phyloP scores from a whole-genome alignment of 345 rosid species.

The sweet orange (Citrus sinensis) region DNA sequence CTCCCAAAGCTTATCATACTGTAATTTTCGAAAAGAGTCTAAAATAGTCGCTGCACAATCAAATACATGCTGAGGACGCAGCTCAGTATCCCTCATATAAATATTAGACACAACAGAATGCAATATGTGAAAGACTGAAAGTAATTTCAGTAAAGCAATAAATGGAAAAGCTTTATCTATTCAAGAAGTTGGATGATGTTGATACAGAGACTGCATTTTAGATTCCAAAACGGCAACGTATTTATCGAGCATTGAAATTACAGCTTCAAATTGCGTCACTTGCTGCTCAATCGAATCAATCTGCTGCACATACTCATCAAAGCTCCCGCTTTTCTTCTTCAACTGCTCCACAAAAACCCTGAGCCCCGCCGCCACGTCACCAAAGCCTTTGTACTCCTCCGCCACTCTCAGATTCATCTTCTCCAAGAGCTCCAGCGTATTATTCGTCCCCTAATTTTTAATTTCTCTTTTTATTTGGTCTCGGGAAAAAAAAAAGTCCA shows the following conservation, averaged over 20 bases:
- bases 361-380: slow-evolving; percentile 73
- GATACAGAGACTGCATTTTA: slow-evolving; percentile 43
- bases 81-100: too few species aligned
- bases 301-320: slow-evolving; percentile 72
- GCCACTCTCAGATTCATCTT: slow-evolving; percentile 78
- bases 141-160: neutral
- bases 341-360: slow-evolving; percentile 77
- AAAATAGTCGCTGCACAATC: too few species aligned
- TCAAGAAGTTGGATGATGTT: slow-evolving; percentile 18
- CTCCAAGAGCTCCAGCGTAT: slow-evolving; percentile 66
- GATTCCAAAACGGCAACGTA: slow-evolving; percentile 74
- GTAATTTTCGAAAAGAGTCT: too few species aligned
- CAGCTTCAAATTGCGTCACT: slow-evolving; percentile 75
- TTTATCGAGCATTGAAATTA: slow-evolving; percentile 69
- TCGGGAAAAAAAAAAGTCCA: neutral
- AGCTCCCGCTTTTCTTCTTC: slow-evolving; percentile 55
- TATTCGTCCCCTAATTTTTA: slow-evolving; percentile 56
- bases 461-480: neutral
- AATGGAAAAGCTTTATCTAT: neutral
- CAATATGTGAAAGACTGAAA: too few species aligned
- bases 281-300: slow-evolving; percentile 75
- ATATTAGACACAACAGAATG: too few species aligned
- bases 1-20: too few species aligned
- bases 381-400: slow-evolving; percentile 66
- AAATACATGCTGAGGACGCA: too few species aligned